A percentile compares a stretch with the other conserved stretches of the same genome.
Evolutionary conservation across 257 asterid genomes (phyloP).

Genomic region (Datura wrightii): DNA sequence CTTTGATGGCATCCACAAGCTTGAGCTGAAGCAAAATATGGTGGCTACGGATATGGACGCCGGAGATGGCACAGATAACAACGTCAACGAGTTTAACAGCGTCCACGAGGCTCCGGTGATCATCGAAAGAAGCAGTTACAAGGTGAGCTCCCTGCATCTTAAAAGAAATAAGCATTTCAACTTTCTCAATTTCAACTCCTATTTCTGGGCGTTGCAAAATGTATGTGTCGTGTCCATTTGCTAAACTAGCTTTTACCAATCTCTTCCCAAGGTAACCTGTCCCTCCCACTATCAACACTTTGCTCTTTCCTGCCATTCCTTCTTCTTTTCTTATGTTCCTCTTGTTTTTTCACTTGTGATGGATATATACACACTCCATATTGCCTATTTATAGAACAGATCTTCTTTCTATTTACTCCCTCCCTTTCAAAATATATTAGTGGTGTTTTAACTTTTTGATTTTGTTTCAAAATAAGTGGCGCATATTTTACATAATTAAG

Average conservation of each 20-base stretch:
- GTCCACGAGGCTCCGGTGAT: conserved; percentile 69
- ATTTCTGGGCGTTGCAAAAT: conserved; percentile 68
- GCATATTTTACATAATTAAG: no score
- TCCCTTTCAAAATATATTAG: no score
- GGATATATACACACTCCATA: neutral
- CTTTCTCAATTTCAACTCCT: conserved; percentile 72
- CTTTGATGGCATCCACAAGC: conserved; percentile 77
- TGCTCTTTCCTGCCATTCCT: conserved; percentile 54
- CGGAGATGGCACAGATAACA: conserved; percentile 81
- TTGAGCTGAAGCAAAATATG: conserved; percentile 69
- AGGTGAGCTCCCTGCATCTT: conserved; percentile 72
- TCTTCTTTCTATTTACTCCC: no score
- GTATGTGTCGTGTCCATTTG: conserved; percentile 70
- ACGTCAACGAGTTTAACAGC: conserved; percentile 82
- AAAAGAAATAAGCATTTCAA: conserved; percentile 62
- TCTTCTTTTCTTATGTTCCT: neutral
- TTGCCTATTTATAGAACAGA: neutral
- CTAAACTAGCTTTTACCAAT: conserved; percentile 75
- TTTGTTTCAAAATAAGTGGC: no score
- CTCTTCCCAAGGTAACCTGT: conserved; percentile 79
- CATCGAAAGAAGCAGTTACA: conserved; percentile 66
- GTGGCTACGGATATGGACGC: conserved; percentile 79
- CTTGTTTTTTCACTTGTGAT: neutral
- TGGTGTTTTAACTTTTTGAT: no score
- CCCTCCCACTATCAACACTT: conserved; percentile 81